Conservation (phyloP, 371 early-diverging fungal genomes). For the Rhizomucor pusillus region DNA sequence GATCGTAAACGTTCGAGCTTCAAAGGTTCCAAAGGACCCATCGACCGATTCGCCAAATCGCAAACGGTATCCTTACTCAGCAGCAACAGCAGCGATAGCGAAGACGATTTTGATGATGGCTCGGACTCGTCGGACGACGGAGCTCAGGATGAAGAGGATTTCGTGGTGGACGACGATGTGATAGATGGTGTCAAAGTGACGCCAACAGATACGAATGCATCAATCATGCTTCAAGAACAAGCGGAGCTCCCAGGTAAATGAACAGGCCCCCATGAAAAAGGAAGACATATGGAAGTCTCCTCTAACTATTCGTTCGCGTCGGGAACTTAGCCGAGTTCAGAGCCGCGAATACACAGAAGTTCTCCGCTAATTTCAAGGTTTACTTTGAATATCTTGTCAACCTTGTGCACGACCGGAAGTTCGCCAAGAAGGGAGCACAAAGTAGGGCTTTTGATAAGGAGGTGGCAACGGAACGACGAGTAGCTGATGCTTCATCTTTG, state of each 20-base stretch:
- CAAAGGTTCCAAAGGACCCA: conserved; percentile 14
- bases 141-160: conserved; percentile 6
- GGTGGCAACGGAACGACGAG: no score
- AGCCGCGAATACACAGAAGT: conserved; percentile 8
- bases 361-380: conserved; percentile 15
- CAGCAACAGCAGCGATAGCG: background rate
- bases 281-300: background rate
- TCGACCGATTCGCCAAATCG: conserved; percentile 8
- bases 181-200: conserved; percentile 16
- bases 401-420: background rate
- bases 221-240: background rate
- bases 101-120: conserved; percentile 7
- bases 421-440: conserved; percentile 2
- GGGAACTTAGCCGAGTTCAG: conserved; percentile 15
- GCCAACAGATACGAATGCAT: background rate
- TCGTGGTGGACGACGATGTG: conserved; percentile 20
- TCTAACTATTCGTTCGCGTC: background rate
- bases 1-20: conserved; percentile 12
- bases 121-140: background rate
- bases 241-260: conserved; percentile 13
- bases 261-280: background rate
- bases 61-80: no score
- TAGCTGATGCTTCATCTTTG: no score
- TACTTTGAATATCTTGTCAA: conserved; percentile 19
- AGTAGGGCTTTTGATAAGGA: background rate